Evolutionary conservation across 768 basidiomycete genomes (phyloP), one percentile per base, ranked within the genome.

Genomic region (Hemileccinum rubropunctum): DNA sequence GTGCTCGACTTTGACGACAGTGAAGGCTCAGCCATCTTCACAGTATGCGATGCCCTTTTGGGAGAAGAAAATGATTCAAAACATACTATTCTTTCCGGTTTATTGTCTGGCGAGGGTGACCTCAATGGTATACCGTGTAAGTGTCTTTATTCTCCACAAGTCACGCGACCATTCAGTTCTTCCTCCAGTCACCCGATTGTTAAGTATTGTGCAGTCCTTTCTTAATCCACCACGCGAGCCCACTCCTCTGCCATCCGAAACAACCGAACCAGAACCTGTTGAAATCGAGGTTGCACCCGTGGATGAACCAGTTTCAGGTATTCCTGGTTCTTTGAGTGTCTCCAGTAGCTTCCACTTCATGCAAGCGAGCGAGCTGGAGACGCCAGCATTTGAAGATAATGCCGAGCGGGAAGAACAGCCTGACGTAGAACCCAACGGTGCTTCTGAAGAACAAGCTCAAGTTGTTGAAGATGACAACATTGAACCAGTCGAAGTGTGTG

Each of bases 321-420:
- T 80, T 38, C 73, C 79, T 13, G 64, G 63, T 23, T 38, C 58
- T 53, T 42, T 60, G 68, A 58, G 66, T 67, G 57, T 63, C 68
- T 72, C 82, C 0, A 75, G 76, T 48, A 79, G 82, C 67, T 85
- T 90, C 76, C 81, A 79, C 60, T 92, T 91, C 67, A 86, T 92
- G 72, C 84, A 89, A 66, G 85, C 78, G 50, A 90, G 88, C 64
- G 89, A 91, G 59, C 73, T 91, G 32, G 88, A 88, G 53, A 63
- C 74, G 0, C 41, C 76, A 18, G 59, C 74, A 11, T 77, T 80
- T 30, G 82, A 83, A 48, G 73, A 79, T 18, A 73, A 62, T 26
- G 73, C 72, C 8, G 83, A 84, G 60, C 83, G 78, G 77, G 77
- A 79, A 10, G 79, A 84, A 58, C 73, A 73, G 28, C 56, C 76